A percentile compares a stretch with the other conserved stretches of the same genome.
Evolutionary conservation across 2,329 filamentous ascomycete species (phyloP).

Genomic region (Cercospora sojina): DNA sequence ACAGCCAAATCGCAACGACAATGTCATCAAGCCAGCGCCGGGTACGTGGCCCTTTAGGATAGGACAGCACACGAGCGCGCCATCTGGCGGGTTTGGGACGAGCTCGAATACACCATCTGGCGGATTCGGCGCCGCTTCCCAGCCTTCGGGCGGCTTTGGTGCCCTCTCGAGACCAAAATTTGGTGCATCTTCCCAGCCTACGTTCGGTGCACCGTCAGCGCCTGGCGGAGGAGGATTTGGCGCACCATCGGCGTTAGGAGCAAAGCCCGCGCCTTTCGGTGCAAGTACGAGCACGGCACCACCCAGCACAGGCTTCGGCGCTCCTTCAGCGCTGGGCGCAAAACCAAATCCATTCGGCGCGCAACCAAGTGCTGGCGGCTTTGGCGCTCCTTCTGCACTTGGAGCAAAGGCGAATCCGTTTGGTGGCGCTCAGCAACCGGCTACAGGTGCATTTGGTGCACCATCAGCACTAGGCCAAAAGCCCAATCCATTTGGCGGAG

Average conservation of each 20-base stretch:
- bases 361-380: constrained; percentile 21
- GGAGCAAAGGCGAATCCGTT: constrained; percentile 33
- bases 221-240: constrained; percentile 18
- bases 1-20: constrained; percentile 9
- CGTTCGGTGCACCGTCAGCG: constrained; percentile 10
- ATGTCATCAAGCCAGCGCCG: constrained; percentile 3
- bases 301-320: constrained; percentile 27
- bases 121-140: constrained; percentile 14
- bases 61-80: background rate
- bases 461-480: constrained; percentile 25
- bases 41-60: background rate
- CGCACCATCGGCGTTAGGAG: constrained; percentile 14
- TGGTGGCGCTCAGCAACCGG: constrained; percentile 18
- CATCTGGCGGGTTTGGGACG: constrained; percentile 1
- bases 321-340: constrained; percentile 41
- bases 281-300: background rate
- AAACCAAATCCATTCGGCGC: constrained; percentile 9
- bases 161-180: background rate
- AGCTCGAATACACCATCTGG: constrained; percentile 14
- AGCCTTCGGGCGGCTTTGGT: background rate
- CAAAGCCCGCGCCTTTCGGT: constrained; percentile 8
- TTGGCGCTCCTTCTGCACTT: constrained; percentile 37
- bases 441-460: constrained; percentile 24
- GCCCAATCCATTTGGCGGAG: constrained; percentile 24
- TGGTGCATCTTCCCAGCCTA: constrained; percentile 23